phyloP scores from a whole-genome alignment of 768 basidiomycete species.

The Tricholoma matsutake region DNA sequence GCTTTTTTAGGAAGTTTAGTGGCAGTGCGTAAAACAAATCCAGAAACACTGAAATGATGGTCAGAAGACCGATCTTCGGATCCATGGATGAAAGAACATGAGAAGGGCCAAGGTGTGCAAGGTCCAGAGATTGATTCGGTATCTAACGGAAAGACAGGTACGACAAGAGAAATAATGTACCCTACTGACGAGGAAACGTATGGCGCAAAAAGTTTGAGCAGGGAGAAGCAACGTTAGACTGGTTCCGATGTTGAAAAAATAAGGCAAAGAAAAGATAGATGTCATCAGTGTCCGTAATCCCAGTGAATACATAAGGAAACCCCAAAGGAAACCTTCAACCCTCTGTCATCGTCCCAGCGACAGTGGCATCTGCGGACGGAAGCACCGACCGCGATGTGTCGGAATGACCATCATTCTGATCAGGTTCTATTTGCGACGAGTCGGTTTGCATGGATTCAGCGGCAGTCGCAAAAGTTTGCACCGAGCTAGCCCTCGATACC shows the following conservation, averaged over 20 bases:
- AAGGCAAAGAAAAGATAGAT: not conserved
- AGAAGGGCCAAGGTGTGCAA: not conserved
- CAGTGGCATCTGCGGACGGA: constrained; percentile 6
- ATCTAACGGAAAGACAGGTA: not conserved
- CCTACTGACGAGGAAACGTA: not conserved
- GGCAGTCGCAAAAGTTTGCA: constrained; percentile 33
- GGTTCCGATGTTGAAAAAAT: not conserved
- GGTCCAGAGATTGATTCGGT: not conserved
- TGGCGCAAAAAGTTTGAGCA: not conserved
- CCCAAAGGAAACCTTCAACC: not conserved
- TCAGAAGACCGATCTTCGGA: not conserved
- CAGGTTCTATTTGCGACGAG: constrained; percentile 8
- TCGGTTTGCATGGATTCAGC: constrained; percentile 23
- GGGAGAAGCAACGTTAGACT: not conserved
- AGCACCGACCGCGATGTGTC: constrained; percentile 5
- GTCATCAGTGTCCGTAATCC: not conserved
- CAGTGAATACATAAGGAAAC: not conserved
- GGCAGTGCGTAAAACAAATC: too few species aligned
- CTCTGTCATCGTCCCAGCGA: not conserved
- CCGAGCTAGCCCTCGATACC: constrained; percentile 23
- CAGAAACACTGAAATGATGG: too few species aligned
- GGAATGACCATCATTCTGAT: not conserved
- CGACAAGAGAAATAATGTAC: not conserved
- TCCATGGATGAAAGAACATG: too few species aligned
- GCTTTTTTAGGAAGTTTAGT: not conserved